These are phyloP conservation scores for Cercis canadensis DNA, from an alignment of 306 rosid genomes.

Conservation along the genomic window DNA sequence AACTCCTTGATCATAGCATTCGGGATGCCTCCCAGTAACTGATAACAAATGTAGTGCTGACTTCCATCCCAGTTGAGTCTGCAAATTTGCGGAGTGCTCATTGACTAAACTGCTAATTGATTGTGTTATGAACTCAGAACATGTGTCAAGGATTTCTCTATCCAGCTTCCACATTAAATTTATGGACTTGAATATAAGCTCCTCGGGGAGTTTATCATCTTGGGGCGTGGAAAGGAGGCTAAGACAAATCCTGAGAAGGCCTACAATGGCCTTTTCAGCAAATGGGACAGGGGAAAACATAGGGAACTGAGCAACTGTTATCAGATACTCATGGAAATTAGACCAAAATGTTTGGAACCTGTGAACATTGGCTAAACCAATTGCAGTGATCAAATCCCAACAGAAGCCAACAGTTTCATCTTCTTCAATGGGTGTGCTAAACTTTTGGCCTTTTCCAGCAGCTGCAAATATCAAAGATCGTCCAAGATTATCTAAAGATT, in stretches of 20 bases:
- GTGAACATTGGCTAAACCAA: constrained; percentile 58
- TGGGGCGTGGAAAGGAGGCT: constrained; percentile 56
- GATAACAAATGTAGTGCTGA: constrained; percentile 73
- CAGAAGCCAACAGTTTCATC: constrained; percentile 91
- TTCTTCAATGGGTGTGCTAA: constrained; percentile 87
- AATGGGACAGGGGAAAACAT: constrained; percentile 87
- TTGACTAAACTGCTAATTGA: constrained; percentile 58
- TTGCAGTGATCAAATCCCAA: constrained; percentile 81
- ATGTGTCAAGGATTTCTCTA: constrained; percentile 78
- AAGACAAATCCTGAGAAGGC: constrained; percentile 70
- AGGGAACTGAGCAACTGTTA: constrained; percentile 81
- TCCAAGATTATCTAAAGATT: constrained; percentile 73
- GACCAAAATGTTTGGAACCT: constrained; percentile 82
- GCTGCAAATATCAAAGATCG: constrained; percentile 78
- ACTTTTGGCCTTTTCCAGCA: constrained; percentile 96
- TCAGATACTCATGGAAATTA: constrained; percentile 66
- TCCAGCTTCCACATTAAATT: constrained; percentile 93
- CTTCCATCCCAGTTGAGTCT: constrained; percentile 82
- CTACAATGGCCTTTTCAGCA: constrained; percentile 71
- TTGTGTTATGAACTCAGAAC: constrained; percentile 61
- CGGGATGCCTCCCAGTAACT: constrained; percentile 69
- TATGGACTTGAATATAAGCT: constrained; percentile 85
- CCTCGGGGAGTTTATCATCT: constrained; percentile 69
- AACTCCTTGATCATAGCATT: constrained; percentile 71
- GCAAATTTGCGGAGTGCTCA: constrained; percentile 76